phyloP scores from a whole-genome alignment of 495 filamentous ascomycete genomes.

The Penicillium paxilli region DNA sequence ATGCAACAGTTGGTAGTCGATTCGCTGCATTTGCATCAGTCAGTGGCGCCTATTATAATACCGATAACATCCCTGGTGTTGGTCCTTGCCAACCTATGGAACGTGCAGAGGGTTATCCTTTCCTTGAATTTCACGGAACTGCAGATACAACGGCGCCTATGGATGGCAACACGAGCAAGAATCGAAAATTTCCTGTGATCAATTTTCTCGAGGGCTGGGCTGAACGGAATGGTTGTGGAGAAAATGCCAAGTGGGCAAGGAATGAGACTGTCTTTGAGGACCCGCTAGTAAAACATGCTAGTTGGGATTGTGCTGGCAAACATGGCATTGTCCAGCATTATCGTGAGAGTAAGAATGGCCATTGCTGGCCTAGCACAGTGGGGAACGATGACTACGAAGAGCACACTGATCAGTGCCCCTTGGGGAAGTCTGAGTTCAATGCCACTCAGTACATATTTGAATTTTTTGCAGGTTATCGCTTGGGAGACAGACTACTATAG shows the following conservation, averaged over 20 bases:
- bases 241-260: constrained; percentile 11
- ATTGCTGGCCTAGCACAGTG: constrained; percentile 46
- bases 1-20: constrained; percentile 28
- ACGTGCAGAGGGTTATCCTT: constrained; percentile 26
- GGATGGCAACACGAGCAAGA: constrained; percentile 14
- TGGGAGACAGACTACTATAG: neutral
- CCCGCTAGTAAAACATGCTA: constrained; percentile 24
- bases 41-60: constrained; percentile 37
- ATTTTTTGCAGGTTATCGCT: constrained; percentile 14
- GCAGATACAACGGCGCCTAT: constrained; percentile 31
- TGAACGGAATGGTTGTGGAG: constrained; percentile 26
- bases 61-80: constrained; percentile 35
- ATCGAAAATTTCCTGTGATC: constrained; percentile 19
- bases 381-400: constrained; percentile 33
- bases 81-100: constrained; percentile 19
- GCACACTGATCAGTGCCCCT: constrained; percentile 6
- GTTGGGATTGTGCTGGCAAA: constrained; percentile 37
- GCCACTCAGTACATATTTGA: constrained; percentile 27
- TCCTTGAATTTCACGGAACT: constrained; percentile 54
- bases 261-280: constrained; percentile 20
- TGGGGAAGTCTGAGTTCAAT: constrained; percentile 23
- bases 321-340: constrained; percentile 46
- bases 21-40: constrained; percentile 51
- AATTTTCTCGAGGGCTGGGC: constrained; percentile 43
- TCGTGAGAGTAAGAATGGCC: constrained; percentile 43